Evolutionary conservation across 768 basidiomycete genomes (phyloP), one percentile per base, ranked within the genome.

Genomic region (Boletus subcaerulescens): DNA sequence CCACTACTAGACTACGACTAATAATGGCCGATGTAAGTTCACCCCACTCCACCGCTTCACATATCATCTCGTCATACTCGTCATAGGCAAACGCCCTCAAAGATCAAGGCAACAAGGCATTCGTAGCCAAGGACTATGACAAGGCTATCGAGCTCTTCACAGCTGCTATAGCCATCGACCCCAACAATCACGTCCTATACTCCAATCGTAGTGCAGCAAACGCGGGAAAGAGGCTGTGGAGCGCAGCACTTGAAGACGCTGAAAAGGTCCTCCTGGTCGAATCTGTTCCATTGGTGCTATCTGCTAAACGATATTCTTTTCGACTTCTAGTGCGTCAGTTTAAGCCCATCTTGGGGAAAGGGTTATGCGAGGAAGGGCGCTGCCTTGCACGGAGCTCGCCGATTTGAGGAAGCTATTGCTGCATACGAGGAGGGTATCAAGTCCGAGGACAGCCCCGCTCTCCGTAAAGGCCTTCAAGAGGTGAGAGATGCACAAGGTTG

Each of bases 21-120:
- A 9, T 52, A 42, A 74, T 74, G 73, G 57, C 73, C 50, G 72
- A 74, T 53, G 73, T 76, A 57, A 45, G 73, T 72, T 20, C 13
- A 4, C 33, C 5, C 10, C 24, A 9, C 24, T 39, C 18, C 39
- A 35, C 41, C 12, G 7, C n/a, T 6, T 33, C 36, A 35, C 39
- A 11, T n/a, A 29, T 31, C 48, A 8, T 47, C 55, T 45, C 45
- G 40, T 77, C 75, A 60, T 35, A 35, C 24, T 47, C 33, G 11
- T 43, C 40, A 13, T 56, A 81, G 80, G 77, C 75, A 45, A 76
- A 78, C 68, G 75, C 83, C 56, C 77, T 97, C 60, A 98, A 98
- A 77, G 90, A 92, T 67, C 84, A 84, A 67, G 95, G 94, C 65
- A 98, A 98, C 80, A 93, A 94, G 67, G 93, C 95, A 20, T 98